Conservation (phyloP, 75 land plant species). For the Pinus taeda region DNA sequence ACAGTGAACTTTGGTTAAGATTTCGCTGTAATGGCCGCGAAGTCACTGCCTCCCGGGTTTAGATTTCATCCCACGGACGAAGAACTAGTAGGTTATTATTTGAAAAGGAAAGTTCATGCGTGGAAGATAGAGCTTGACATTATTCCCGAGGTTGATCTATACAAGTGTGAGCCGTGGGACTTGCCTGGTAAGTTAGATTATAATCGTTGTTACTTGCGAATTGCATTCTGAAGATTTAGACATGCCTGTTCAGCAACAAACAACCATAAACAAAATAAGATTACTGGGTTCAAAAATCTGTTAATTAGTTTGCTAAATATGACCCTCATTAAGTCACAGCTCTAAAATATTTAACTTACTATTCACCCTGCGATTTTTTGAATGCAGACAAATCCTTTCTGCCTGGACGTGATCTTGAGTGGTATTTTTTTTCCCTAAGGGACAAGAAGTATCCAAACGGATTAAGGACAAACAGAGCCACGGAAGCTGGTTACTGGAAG, state of each 20-base stretch:
- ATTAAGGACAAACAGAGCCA: conserved; percentile 14
- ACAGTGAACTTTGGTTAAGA: neutral
- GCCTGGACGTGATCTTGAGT: neutral
- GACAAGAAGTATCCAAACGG: conserved; percentile 20
- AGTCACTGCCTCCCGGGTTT: conserved; percentile 24
- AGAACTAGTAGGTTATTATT: conserved; percentile 27
- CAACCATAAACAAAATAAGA: too few species aligned
- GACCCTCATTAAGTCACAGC: too few species aligned
- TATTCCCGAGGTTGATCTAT: conserved; percentile 17
- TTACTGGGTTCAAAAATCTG: too few species aligned
- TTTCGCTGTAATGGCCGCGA: neutral
- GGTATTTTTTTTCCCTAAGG: conserved; percentile 1
- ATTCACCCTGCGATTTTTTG: neutral
- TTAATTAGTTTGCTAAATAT: too few species aligned
- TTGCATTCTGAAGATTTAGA: neutral
- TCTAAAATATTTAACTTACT: too few species aligned
- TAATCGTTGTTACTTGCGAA: neutral
- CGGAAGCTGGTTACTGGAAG: conserved; percentile 21
- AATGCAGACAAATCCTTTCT: conserved; percentile 1
- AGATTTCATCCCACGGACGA: conserved; percentile 37
- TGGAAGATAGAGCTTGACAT: conserved; percentile 16
- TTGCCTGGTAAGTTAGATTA: conserved; percentile 11
- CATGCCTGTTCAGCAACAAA: too few species aligned
- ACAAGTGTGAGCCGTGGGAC: conserved; percentile 24
- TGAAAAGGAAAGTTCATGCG: conserved; percentile 17